Conservation (phyloP, 441 rosid genomes). For the Euphorbia schlechtendalii region DNA sequence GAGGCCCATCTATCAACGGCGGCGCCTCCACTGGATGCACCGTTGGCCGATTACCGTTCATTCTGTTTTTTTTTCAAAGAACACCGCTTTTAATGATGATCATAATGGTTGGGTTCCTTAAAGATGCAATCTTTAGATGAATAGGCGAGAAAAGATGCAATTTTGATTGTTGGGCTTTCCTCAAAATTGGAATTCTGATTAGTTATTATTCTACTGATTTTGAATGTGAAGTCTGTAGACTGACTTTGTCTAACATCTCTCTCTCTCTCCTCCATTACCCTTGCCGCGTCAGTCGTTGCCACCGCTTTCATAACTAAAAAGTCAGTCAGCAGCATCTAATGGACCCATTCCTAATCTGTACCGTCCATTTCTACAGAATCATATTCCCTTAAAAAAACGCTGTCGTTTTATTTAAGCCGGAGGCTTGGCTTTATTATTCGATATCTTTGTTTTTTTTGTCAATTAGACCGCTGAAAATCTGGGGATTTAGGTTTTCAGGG, state of each 20-base stretch:
- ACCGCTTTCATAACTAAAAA: too few species aligned
- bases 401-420: not conserved
- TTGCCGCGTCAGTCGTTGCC: constrained; percentile 12
- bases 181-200: not conserved
- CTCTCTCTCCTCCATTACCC: too few species aligned
- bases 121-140: not conserved
- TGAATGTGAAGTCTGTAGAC: too few species aligned
- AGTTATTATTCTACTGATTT: not conserved
- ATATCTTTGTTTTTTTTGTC: too few species aligned
- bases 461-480: too few species aligned
- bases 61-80: constrained; percentile 11
- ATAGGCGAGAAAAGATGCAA: not conserved
- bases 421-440: too few species aligned
- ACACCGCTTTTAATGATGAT: not conserved
- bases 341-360: not conserved
- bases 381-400: not conserved
- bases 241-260: constrained; percentile 8
- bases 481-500: constrained; percentile 6
- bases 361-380: not conserved
- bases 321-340: too few species aligned
- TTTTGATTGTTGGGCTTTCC: not conserved
- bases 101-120: not conserved
- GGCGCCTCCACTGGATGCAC: constrained; percentile 83
- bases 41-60: constrained; percentile 60
- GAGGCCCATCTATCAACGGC: constrained; percentile 44